Percentiles rank a stretch among this genome's conserved stretches.
phyloP scores from a whole-genome alignment of 306 rosid genomes.

The Cicer arietinum region DNA sequence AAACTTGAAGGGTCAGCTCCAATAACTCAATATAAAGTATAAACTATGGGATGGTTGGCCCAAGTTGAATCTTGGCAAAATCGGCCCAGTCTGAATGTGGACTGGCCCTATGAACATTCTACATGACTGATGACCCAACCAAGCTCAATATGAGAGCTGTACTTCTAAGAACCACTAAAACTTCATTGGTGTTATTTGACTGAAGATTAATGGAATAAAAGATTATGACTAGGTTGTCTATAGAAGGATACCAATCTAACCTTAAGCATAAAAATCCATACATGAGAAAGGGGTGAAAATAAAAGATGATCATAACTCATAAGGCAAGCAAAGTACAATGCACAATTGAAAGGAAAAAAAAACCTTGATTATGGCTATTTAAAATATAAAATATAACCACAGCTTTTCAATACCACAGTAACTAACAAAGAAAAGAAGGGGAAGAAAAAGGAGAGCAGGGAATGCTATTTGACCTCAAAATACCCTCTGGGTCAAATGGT shows the following conservation, averaged over 20 bases:
- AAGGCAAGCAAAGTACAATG: conserved; percentile 23
- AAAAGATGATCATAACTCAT: not conserved
- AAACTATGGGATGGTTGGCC: conserved; percentile 26
- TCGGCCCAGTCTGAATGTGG: not conserved
- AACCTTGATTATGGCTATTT: not conserved
- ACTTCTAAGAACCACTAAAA: conserved; percentile 17
- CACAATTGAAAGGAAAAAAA: not conserved
- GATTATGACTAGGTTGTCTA: conserved; percentile 1
- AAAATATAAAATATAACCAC: conserved; percentile 13
- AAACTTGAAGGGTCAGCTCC: conserved; percentile 13
- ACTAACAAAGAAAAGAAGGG: conserved; percentile 3
- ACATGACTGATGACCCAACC: conserved; percentile 12
- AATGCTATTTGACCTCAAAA: conserved; percentile 60
- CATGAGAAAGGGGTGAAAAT: conserved; percentile 2
- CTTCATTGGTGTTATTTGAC: not conserved
- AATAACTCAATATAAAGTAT: conserved; percentile 19
- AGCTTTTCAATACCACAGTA: conserved; percentile 15
- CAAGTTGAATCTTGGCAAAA: not conserved
- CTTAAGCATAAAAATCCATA: conserved; percentile 9
- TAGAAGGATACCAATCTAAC: conserved; percentile 2
- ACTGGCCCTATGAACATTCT: conserved; percentile 20
- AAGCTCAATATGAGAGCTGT: not conserved
- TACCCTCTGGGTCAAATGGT: conserved; percentile 87
- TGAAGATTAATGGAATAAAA: not conserved
- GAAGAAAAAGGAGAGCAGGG: conserved; percentile 16